Conservation (phyloP, 164 flowering plant genomes). For the Vitis rotundifolia region DNA sequence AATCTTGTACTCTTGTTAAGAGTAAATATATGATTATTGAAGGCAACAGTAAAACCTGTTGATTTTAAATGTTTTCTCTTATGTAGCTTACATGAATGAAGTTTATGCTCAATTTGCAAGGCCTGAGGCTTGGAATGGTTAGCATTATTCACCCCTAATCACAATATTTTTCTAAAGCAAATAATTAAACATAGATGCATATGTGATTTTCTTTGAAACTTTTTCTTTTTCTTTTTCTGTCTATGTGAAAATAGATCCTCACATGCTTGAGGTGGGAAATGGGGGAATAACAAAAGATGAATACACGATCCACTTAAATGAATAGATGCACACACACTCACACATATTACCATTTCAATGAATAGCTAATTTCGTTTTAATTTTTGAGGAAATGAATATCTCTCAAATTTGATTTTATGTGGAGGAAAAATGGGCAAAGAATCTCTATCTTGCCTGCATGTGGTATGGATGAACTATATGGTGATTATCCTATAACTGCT, state of each 20-base stretch:
- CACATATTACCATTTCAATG: no score
- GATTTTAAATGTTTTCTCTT: background rate
- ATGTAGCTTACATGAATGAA: conserved; percentile 75
- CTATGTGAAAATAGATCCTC: conserved; percentile 63
- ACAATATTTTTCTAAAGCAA: background rate
- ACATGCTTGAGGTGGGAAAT: conserved; percentile 96
- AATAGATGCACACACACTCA: no score
- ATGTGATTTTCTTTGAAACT: background rate
- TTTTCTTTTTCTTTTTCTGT: background rate
- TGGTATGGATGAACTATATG: conserved; percentile 82
- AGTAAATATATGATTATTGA: background rate
- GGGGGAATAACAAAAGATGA: conserved; percentile 89
- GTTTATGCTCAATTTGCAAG: conserved; percentile 69
- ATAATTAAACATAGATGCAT: background rate
- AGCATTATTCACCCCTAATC: conserved; percentile 6
- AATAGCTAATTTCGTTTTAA: no score
- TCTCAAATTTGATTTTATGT: conserved; percentile 4
- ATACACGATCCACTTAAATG: conserved; percentile 78
- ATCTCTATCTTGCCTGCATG: conserved; percentile 74
- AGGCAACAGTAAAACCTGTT: background rate
- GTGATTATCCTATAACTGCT: conserved; percentile 19
- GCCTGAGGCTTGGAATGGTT: conserved; percentile 96
- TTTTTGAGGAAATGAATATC: no score
- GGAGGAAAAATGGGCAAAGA: conserved; percentile 92
- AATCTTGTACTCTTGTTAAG: background rate